phyloP scores from a whole-genome alignment of 371 early-diverging fungal genomes.

The Batkoa obscura region DNA sequence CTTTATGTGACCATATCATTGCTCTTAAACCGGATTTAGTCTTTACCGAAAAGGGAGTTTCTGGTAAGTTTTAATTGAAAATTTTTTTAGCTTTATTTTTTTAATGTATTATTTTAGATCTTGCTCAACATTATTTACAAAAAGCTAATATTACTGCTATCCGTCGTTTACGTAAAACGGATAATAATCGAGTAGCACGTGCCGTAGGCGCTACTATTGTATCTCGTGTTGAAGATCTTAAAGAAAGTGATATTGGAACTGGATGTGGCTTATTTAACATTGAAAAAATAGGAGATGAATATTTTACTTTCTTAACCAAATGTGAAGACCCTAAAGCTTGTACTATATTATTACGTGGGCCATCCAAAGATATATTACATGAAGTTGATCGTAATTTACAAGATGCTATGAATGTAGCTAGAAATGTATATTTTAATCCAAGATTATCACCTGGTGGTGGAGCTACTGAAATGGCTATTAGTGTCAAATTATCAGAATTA shows the following conservation, averaged over 20 bases:
- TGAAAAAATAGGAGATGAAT: conserved; percentile 98
- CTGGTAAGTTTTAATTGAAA: conserved; percentile 39
- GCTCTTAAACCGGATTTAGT: conserved; percentile 96
- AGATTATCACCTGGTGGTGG: conserved; percentile 96
- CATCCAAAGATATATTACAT: conserved; percentile 95
- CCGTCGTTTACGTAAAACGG: conserved; percentile 97
- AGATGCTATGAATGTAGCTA: conserved; percentile 98
- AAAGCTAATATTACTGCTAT: conserved; percentile 97
- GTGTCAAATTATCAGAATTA: conserved; percentile 69
- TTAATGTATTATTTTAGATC: conserved; percentile 25
- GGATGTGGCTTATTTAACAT: conserved; percentile 90
- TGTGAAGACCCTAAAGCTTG: conserved; percentile 98
- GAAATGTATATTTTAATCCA: conserved; percentile 93
- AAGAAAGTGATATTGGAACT: conserved; percentile 89
- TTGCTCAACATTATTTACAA: conserved; percentile 95
- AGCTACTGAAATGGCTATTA: conserved; percentile 99
- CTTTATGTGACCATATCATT: conserved; percentile 91
- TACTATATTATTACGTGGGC: conserved; percentile 95
- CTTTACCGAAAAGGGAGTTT: conserved; percentile 99
- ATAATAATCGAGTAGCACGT: conserved; percentile 96
- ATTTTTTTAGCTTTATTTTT: too few relatives aligned
- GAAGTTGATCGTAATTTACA: conserved; percentile 99
- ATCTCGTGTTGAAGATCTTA: conserved; percentile 91
- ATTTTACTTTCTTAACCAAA: conserved; percentile 87
- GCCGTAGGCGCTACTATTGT: conserved; percentile 97